A percentile compares a stretch with the other conserved stretches of the same genome.
Evolutionary conservation across 805 yeast species (phyloP).

Genomic region (Metschnikowia anglica): DNA sequence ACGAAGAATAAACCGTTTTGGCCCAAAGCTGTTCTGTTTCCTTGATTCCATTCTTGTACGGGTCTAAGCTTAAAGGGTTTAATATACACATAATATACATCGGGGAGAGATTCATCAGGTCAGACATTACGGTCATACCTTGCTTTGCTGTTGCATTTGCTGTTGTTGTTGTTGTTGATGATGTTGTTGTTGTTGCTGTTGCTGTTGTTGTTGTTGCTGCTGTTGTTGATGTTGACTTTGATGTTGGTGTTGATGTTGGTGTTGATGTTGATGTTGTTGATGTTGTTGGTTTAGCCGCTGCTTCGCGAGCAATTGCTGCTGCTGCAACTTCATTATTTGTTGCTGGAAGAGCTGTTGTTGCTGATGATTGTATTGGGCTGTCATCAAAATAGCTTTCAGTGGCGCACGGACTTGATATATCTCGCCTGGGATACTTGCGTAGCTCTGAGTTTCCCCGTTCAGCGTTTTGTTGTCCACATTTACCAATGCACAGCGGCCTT

Average conservation of each 20-base stretch:
- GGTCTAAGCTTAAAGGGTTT: not conserved
- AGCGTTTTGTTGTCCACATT: conserved; percentile 49
- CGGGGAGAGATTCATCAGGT: not conserved
- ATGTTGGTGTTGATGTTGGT: conserved; percentile 46
- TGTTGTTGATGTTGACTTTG: conserved; percentile 40
- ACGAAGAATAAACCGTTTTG: conserved; percentile 60
- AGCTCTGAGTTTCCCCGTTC: conserved; percentile 34
- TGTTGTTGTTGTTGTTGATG: conserved; percentile 64
- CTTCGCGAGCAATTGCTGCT: conserved; percentile 39
- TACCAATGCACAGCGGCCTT: conserved; percentile 75
- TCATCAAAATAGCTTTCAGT: conserved; percentile 41
- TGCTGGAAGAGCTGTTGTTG: conserved; percentile 48
- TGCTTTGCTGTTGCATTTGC: conserved; percentile 6
- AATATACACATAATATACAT: conserved; percentile 8
- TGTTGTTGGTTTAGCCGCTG: conserved; percentile 54
- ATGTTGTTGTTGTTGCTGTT: conserved; percentile 46
- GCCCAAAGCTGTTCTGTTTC: conserved; percentile 33
- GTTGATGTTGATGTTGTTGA: conserved; percentile 75
- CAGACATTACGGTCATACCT: not conserved
- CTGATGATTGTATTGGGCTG: conserved; percentile 42
- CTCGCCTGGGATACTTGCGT: conserved; percentile 64
- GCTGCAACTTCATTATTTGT: conserved; percentile 39
- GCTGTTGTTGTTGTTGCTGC: conserved; percentile 38
- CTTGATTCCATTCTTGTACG: not conserved
- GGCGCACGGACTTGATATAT: conserved; percentile 48